Evolutionary conservation across 192 early-diverging fungal genomes (phyloP).

Genomic region (Entrophospora sp.): DNA sequence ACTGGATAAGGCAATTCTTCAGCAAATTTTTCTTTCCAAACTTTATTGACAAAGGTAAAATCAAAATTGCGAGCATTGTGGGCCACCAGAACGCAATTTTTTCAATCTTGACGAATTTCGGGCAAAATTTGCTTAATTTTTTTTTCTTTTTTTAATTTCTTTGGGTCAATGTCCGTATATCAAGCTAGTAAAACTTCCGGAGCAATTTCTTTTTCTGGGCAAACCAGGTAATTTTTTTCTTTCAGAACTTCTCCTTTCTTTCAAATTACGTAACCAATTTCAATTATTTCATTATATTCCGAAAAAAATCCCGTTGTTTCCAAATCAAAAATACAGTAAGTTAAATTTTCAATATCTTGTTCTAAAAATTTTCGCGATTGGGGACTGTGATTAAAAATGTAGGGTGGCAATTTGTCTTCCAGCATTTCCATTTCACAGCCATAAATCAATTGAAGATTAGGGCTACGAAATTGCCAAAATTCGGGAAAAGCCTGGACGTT

Average conservation of each 20-base stretch:
- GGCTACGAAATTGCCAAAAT: neutral
- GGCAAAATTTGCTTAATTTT: neutral
- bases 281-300: slow-evolving; percentile 2
- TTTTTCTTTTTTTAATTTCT: neutral
- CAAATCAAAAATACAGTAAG: slow-evolving; percentile 1
- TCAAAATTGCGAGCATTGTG: neutral
- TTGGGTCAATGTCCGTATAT: neutral
- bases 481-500: neutral
- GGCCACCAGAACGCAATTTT: neutral
- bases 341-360: neutral
- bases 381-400: neutral
- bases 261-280: neutral
- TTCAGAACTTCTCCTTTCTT: neutral
- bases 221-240: neutral
- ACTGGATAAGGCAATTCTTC: neutral
- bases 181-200: neutral
- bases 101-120: neutral
- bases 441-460: neutral
- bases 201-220: neutral
- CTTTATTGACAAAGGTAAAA: neutral
- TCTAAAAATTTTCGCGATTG: neutral
- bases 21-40: neutral
- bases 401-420: neutral
- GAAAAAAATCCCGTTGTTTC: slow-evolving; percentile 1
- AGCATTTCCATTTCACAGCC: neutral